A percentile compares a stretch with the other conserved stretches of the same genome.
Evolutionary conservation across 2,329 filamentous ascomycete genomes (phyloP).

Genomic region (Monilinia vaccinii-corymbosi): DNA sequence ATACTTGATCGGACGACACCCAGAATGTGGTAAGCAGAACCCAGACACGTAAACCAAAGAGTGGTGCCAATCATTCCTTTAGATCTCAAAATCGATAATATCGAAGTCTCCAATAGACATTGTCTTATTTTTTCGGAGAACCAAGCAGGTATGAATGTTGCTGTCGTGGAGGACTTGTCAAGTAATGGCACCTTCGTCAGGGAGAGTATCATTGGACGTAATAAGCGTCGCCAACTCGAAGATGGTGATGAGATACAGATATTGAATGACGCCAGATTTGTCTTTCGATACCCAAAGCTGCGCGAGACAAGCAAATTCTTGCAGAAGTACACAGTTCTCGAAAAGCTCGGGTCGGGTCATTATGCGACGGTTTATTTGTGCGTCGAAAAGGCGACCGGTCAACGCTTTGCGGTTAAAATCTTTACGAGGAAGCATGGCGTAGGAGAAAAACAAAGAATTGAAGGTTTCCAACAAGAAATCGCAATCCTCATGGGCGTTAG

Average conservation of each 20-base stretch:
- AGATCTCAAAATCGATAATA: conserved; percentile 67
- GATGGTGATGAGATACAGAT: conserved; percentile 89
- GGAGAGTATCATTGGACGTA: conserved; percentile 80
- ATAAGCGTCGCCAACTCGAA: conserved; percentile 79
- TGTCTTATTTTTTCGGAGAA: conserved; percentile 59
- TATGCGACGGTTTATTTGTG: conserved; percentile 92
- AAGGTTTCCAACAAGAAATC: conserved; percentile 89
- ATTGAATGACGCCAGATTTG: conserved; percentile 69
- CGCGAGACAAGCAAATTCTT: conserved; percentile 68
- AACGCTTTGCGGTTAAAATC: conserved; percentile 84
- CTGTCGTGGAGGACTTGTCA: conserved; percentile 84
- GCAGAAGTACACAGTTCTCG: conserved; percentile 75
- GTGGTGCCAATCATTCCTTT: conserved; percentile 32
- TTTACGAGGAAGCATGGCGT: conserved; percentile 80
- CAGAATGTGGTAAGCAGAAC: conserved; percentile 65
- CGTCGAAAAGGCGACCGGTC: conserved; percentile 74
- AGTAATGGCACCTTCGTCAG: conserved; percentile 97
- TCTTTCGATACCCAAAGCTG: conserved; percentile 80
- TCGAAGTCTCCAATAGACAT: conserved; percentile 80
- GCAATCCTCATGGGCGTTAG: conserved; percentile 95
- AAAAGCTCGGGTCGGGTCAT: conserved; percentile 87
- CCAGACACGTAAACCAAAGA: not conserved
- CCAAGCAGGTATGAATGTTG: conserved; percentile 50
- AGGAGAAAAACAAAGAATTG: conserved; percentile 74
- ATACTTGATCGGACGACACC: conserved; percentile 85